These are phyloP conservation scores for Tolypocladium ophioglossoides DNA, from an alignment of 2,329 filamentous ascomycete species.

Conservation along the genomic window DNA sequence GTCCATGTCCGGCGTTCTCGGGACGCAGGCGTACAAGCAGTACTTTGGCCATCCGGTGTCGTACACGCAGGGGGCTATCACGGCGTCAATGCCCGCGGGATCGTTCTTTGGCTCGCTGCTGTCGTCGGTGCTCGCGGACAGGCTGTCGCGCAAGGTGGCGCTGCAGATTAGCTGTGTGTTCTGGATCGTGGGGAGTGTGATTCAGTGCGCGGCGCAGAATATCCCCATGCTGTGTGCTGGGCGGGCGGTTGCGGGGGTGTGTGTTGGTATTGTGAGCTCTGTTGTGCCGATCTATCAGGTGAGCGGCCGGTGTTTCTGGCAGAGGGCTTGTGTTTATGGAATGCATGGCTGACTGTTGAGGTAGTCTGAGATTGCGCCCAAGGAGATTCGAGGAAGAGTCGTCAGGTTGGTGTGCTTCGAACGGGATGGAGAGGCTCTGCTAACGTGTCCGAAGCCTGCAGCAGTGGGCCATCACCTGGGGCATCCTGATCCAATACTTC, in stretches of 20 bases:
- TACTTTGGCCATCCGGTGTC: slow-evolving; percentile 56
- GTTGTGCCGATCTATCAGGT: slow-evolving; percentile 58
- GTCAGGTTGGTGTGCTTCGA: slow-evolving; percentile 23
- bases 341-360: too few relatives aligned
- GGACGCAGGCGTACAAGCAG: slow-evolving; percentile 57
- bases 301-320: background rate
- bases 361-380: slow-evolving; percentile 49
- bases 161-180: slow-evolving; percentile 39
- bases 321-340: too few relatives aligned
- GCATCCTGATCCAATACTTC: slow-evolving; percentile 56
- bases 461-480: slow-evolving; percentile 64
- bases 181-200: slow-evolving; percentile 39
- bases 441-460: slow-evolving; percentile 30
- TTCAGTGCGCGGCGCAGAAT: slow-evolving; percentile 53
- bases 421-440: background rate
- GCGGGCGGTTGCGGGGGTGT: slow-evolving; percentile 60
- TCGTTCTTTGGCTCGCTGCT: slow-evolving; percentile 50
- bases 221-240: slow-evolving; percentile 63
- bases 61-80: slow-evolving; percentile 58
- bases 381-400: slow-evolving; percentile 47
- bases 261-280: slow-evolving; percentile 64
- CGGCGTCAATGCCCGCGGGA: slow-evolving; percentile 63
- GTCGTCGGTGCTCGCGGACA: slow-evolving; percentile 41
- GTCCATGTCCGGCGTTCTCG: slow-evolving; percentile 60
- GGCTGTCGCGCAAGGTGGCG: slow-evolving; percentile 35